Base-by-base conservation (phyloP, 306 rosid genomes). In the Abrus pulchellus region DNA sequence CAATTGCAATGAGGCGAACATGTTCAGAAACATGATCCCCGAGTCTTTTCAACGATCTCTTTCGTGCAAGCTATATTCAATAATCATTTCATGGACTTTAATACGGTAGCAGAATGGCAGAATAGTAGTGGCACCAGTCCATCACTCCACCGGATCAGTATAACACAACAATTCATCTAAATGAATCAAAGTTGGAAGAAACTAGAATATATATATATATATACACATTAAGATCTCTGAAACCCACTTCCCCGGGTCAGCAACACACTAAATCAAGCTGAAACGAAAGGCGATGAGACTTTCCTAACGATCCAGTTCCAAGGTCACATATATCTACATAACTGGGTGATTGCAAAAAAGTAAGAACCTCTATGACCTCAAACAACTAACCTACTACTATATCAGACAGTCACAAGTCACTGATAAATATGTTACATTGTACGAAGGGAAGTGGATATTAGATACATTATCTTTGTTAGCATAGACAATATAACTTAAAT, bases 401-500 rank as follows among this genome's bases (percentile, higher is more conserved):
- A 80, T 64, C 71, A 74, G 84, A 77, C 72, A 80, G 71, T 86
- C 68, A 82, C 81, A 84, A 13, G 29, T 82, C 80, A 68, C 55
- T 27, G 92, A 87, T 86, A 84, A 83, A 76, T 87, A 86, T 85
- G 85, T 86, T 86, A 90, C 94, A 92, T 63, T 85, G 67, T 81
- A 72, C 82, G 14, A 83, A 40, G 89, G 90, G 89, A 85, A 85
- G 88, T 70, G 89, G 87, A 67, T 72, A 82, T 82, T 41, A 73
- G 81, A 80, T 76, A 75, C 86, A 83, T 79, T 85, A 77, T 86
- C 86, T 78, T 77, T 68, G 97, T 92, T 92, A 92, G 97, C 91
- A 83, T 80, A 79, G 86, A 74, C 83, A 79, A 72, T 72, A 52
- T 81, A 55, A 82, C 78, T 78, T 77, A 68, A 49, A 77, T 60